phyloP scores from a whole-genome alignment of 164 flowering plant genomes.

The Litsea cubeba region DNA sequence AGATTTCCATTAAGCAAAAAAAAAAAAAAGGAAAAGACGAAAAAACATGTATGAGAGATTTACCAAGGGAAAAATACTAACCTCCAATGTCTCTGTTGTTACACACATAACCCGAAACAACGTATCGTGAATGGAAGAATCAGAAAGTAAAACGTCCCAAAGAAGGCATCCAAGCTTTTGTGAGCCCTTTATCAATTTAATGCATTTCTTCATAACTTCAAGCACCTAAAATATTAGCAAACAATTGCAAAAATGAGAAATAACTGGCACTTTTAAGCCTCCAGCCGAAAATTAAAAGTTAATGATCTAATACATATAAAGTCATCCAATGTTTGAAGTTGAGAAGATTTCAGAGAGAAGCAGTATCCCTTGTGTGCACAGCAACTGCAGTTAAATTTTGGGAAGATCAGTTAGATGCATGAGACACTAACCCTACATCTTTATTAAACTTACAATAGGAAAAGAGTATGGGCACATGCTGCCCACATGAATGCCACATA shows the following conservation, averaged over 20 bases:
- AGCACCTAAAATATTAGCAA: slow-evolving; percentile 48
- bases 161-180: slow-evolving; percentile 46
- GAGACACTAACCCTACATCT: background rate
- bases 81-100: slow-evolving; percentile 66
- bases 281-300: background rate
- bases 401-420: background rate
- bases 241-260: background rate
- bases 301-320: background rate
- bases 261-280: background rate
- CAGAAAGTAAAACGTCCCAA: slow-evolving; percentile 49
- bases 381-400: background rate
- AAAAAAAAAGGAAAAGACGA: background rate
- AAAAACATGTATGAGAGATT: background rate
- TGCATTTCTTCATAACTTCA: slow-evolving; percentile 69
- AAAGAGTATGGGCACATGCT: too few species aligned
- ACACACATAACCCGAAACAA: slow-evolving; percentile 66
- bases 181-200: slow-evolving; percentile 29
- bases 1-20: background rate
- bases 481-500: too few species aligned
- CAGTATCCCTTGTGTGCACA: background rate
- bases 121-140: slow-evolving; percentile 71
- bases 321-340: background rate
- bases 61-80: slow-evolving; percentile 15
- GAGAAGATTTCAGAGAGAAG: background rate
- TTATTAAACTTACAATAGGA: too few species aligned